Conservation (phyloP, 495 filamentous ascomycete species). For the Penicillium steckii region DNA sequence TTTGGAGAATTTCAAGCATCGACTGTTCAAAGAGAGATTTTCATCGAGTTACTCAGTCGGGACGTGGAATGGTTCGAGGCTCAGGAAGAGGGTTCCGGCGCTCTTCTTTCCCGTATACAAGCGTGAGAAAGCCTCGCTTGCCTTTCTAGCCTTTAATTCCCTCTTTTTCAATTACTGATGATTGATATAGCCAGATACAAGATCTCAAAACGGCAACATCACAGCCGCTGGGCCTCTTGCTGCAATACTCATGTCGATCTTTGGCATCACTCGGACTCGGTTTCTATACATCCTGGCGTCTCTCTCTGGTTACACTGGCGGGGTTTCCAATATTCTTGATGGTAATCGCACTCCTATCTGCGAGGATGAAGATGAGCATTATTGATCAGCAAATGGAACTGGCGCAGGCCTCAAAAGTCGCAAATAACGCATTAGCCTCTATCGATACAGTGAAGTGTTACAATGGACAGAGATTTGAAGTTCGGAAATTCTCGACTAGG, state of each 20-base stretch:
- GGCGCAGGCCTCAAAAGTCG: conserved; percentile 66
- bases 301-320: conserved; percentile 79
- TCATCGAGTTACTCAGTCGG: conserved; percentile 64
- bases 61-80: conserved; percentile 84
- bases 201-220: conserved; percentile 82
- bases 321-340: conserved; percentile 67
- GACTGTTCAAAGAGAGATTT: conserved; percentile 60
- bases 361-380: conserved; percentile 62
- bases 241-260: conserved; percentile 60
- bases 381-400: conserved; percentile 68
- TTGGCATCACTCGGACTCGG: conserved; percentile 66
- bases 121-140: conserved; percentile 54
- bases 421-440: conserved; percentile 62
- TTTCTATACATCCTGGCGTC: conserved; percentile 76
- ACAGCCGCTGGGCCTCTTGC: conserved; percentile 68
- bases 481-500: conserved; percentile 57
- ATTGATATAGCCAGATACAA: conserved; percentile 62
- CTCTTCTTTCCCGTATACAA: conserved; percentile 68
- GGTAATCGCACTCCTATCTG: conserved; percentile 57
- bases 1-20: conserved; percentile 82
- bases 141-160: too few relatives aligned
- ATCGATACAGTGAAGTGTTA: conserved; percentile 89
- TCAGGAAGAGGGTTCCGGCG: conserved; percentile 66
- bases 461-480: conserved; percentile 73
- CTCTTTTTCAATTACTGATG: too few relatives aligned